Evolutionary conservation across 169 alveolate genomes (phyloP).

Genomic region (Besnoitia besnoiti): DNA sequence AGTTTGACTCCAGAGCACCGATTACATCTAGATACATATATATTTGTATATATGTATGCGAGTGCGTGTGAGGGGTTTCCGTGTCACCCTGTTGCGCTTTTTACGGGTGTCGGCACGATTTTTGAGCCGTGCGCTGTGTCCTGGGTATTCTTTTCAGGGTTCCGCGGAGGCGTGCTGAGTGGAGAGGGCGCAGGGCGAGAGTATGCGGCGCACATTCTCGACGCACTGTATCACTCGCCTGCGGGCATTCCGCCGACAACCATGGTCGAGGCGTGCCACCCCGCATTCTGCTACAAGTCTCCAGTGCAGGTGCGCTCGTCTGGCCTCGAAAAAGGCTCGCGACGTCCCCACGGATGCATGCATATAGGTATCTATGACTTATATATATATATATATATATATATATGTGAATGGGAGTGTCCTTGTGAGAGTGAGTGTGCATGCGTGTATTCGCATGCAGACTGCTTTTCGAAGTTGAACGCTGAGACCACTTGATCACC

Average conservation of each 20-base stretch:
- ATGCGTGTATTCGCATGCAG: too few species aligned
- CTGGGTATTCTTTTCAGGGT: slow-evolving; percentile 60
- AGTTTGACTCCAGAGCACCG: too few species aligned
- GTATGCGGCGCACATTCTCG: slow-evolving; percentile 97
- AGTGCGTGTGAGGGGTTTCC: not conserved
- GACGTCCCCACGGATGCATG: too few species aligned
- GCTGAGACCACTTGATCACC: too few species aligned
- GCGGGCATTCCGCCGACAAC: slow-evolving; percentile 96
- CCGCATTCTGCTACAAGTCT: slow-evolving; percentile 87
- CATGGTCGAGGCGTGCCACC: slow-evolving; percentile 96
- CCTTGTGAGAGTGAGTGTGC: too few species aligned
- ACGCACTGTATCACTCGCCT: slow-evolving; percentile 81
- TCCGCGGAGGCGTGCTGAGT: slow-evolving; percentile 94
- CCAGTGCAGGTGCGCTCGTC: slow-evolving; percentile 49
- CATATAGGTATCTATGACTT: too few species aligned
- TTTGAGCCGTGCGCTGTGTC: not conserved
- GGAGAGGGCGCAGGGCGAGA: slow-evolving; percentile 99
- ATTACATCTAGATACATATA: not conserved
- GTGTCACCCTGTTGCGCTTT: not conserved
- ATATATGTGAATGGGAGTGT: too few species aligned
- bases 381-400: too few species aligned
- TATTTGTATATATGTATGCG: not conserved
- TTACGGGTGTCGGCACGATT: not conserved
- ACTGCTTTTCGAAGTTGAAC: too few species aligned
- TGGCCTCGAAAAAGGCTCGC: too few species aligned